Evolutionary conservation across 441 rosid species (phyloP).

Genomic region (Melastoma candidum): DNA sequence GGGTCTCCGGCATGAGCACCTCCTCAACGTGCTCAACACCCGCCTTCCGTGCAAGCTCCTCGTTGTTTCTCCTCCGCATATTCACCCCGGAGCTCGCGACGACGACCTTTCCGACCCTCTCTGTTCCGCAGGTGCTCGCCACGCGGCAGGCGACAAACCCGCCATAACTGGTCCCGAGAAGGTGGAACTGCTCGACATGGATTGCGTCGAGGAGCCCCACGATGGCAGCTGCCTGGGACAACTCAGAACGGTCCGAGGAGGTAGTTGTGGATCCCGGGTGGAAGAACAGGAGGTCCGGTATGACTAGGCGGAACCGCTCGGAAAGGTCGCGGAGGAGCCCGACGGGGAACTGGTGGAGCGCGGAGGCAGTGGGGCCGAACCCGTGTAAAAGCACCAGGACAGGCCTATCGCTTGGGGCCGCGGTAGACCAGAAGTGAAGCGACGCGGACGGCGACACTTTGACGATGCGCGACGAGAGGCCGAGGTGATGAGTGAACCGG

Average conservation of each 20-base stretch:
- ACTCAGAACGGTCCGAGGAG: slow-evolving; percentile 50
- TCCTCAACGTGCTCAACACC: slow-evolving; percentile 38
- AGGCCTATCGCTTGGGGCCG: slow-evolving; percentile 4
- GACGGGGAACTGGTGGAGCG: slow-evolving; percentile 51
- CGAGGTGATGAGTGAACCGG: too few species aligned
- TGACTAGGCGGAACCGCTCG: slow-evolving; percentile 39
- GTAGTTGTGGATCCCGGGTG: slow-evolving; percentile 45
- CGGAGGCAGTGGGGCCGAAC: slow-evolving; percentile 61
- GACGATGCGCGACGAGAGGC: too few species aligned
- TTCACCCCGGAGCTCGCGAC: slow-evolving; percentile 71
- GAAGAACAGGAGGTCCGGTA: slow-evolving; percentile 70
- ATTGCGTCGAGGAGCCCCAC: too few species aligned
- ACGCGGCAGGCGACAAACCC: slow-evolving; percentile 48
- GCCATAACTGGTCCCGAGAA: slow-evolving; percentile 80
- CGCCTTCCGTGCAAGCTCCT: slow-evolving; percentile 36
- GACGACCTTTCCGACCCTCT: slow-evolving; percentile 67
- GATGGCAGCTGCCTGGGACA: slow-evolving; percentile 52
- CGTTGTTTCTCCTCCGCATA: slow-evolving; percentile 41
- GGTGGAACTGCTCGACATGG: slow-evolving; percentile 29
- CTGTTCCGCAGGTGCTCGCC: slow-evolving; percentile 32
- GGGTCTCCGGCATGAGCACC: slow-evolving; percentile 56
- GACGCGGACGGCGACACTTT: too few species aligned
- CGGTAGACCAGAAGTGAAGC: too few species aligned
- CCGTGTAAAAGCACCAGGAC: slow-evolving; percentile 65
- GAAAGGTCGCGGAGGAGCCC: slow-evolving; percentile 54